Evolutionary conservation across 2,329 filamentous ascomycete species (phyloP).

Genomic region (Penicillium sp.): DNA sequence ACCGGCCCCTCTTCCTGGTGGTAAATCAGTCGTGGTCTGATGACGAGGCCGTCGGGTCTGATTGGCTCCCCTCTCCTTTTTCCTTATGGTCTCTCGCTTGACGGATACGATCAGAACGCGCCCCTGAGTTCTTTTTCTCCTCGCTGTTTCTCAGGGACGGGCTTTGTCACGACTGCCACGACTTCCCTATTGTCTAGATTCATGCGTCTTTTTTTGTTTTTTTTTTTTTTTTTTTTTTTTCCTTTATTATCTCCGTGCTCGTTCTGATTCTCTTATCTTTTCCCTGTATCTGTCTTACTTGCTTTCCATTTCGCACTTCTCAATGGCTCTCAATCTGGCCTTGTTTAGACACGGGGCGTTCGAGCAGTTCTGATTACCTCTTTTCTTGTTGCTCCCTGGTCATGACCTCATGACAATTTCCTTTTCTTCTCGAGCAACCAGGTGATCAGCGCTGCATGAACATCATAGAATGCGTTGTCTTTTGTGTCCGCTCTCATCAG

Average conservation of each 20-base stretch:
- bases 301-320: constrained; percentile 25
- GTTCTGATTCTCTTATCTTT: constrained; percentile 17
- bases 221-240: constrained; percentile 16
- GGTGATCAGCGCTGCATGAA: constrained; percentile 42
- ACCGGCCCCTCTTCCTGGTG: constrained; percentile 51
- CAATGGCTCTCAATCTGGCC: constrained; percentile 30
- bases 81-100: constrained; percentile 31
- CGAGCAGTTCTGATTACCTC: constrained; percentile 37
- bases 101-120: constrained; percentile 41
- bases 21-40: constrained; percentile 44
- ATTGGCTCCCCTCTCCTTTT: constrained; percentile 34
- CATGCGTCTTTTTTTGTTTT: constrained; percentile 17
- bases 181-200: constrained; percentile 35
- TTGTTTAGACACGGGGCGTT: constrained; percentile 37
- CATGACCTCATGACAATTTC: constrained; percentile 15
- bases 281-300: constrained; percentile 24
- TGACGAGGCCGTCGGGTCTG: constrained; percentile 40
- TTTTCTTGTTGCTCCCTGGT: constrained; percentile 25
- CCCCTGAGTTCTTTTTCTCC: constrained; percentile 28
- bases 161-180: constrained; percentile 46
- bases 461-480: constrained; percentile 52
- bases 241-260: constrained; percentile 16
- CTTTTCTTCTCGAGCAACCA: constrained; percentile 24
- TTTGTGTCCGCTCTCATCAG: constrained; percentile 45
- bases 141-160: constrained; percentile 33